phyloP scores from a whole-genome alignment of 352 stramenopile genomes.

The Phytopythium mirpurense region DNA sequence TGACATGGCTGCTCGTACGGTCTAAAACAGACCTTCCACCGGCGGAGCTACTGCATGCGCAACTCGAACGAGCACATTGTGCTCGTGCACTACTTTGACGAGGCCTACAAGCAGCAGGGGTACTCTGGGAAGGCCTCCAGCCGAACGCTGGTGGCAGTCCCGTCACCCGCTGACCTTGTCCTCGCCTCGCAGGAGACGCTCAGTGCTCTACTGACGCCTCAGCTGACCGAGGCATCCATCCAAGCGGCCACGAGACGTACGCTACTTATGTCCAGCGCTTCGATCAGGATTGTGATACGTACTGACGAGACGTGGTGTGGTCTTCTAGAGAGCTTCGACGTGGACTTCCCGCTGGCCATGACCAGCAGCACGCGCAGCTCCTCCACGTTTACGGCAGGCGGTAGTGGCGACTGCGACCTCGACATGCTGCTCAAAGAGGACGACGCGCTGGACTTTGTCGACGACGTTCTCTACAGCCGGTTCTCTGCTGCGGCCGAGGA shows the following conservation, averaged over 20 bases:
- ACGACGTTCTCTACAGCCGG: slow-evolving; percentile 31
- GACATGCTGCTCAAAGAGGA: slow-evolving; percentile 24
- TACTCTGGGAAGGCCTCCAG: no score
- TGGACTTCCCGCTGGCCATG: not conserved
- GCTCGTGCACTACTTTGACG: slow-evolving; percentile 87
- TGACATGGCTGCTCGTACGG: slow-evolving; percentile 2
- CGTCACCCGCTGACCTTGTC: not conserved
- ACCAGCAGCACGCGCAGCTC: not conserved
- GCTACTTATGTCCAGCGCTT: not conserved
- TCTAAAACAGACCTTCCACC: slow-evolving; percentile 84
- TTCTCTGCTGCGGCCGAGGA: slow-evolving; percentile 1
- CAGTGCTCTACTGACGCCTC: not conserved
- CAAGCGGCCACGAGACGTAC: slow-evolving; percentile 58
- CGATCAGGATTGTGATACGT: not conserved
- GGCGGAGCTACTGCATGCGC: slow-evolving; percentile 75
- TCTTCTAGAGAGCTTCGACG: not conserved
- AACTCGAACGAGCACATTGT: slow-evolving; percentile 62
- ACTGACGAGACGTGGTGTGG: not conserved
- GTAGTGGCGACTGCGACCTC: slow-evolving; percentile 5
- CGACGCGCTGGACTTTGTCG: slow-evolving; percentile 18
- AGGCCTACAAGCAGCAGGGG: slow-evolving; percentile 40
- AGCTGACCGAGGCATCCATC: slow-evolving; percentile 22
- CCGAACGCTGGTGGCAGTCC: not conserved
- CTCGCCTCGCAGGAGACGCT: not conserved
- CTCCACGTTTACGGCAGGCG: not conserved